Evolutionary conservation across 768 basidiomycete species (phyloP), one percentile per base, ranked within the genome.

Genomic region (Leucocoprinus birnbaumii): DNA sequence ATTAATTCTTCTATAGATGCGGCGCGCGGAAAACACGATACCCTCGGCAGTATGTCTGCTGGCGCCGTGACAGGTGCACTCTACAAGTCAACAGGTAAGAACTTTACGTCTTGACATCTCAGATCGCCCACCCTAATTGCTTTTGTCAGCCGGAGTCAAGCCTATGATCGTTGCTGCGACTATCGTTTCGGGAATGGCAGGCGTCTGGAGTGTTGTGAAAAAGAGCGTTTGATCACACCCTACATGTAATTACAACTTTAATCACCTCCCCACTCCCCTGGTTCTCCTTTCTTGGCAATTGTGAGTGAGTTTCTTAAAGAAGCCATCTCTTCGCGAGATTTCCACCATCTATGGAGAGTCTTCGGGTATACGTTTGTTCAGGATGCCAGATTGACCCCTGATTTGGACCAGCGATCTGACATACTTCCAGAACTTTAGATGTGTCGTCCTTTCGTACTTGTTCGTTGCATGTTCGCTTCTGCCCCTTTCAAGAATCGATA

Each of bases 191-290:
- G 89, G 86, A 62, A 78, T 86, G 68, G 95, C 96, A 57, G 95
- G 95, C 55, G 76, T 85, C 57, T 99, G 96, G 96, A 92, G 94
- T 73, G 89, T 86, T 76, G 83, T 94, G 75, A 98, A 99, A 81
- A 86, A 82, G 75, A 86, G 79, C 66, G 80, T 95, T 73, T 91
- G 80, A 88, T 79, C 64, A 68, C 66, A 65, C 57, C n/a, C 45
- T 61, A 74, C 60, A 68, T 72, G 69, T 71, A 75, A 75, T 69
- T 85, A 77, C 74, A 73, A 70, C 79, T 68, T 73, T 74, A 80
- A 76, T 76, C 68, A 62, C 37, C 66, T 66, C 66, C 66, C 66
- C 68, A 68, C 71, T 73, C 70, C 70, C 71, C 66, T 72, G 71
- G 69, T 67, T 74, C 67, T 73, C 64, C 65, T 58, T 64, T 71